Conservation (phyloP, 768 basidiomycete species). For the Collybia nuda region DNA sequence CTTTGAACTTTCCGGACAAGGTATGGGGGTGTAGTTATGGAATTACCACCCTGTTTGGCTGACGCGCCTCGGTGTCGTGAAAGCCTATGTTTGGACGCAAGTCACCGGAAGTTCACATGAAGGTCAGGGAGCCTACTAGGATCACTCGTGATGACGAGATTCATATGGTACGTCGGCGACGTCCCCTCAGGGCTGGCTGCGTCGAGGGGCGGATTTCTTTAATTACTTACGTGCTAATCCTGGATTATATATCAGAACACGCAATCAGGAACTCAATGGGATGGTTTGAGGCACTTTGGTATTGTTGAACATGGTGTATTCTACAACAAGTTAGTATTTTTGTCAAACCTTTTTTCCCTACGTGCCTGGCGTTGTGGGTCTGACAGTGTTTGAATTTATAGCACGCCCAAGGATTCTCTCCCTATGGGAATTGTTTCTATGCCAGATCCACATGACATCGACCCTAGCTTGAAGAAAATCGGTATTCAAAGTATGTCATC, state of each 20-base stretch:
- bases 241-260: slow-evolving; percentile 48
- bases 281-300: slow-evolving; percentile 62
- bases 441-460: slow-evolving; percentile 47
- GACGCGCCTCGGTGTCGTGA: background rate
- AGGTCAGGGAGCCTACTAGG: slow-evolving; percentile 18
- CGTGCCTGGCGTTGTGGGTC: background rate
- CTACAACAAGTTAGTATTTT: slow-evolving; percentile 56
- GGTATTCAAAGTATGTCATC: slow-evolving; percentile 66
- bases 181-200: background rate
- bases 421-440: slow-evolving; percentile 45
- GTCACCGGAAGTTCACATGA: slow-evolving; percentile 50
- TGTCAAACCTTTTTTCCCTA: background rate
- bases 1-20: slow-evolving; percentile 65
- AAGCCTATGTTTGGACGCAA: slow-evolving; percentile 60
- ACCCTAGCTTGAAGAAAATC: slow-evolving; percentile 45
- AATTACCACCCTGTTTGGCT: background rate
- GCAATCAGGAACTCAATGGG: slow-evolving; percentile 73
- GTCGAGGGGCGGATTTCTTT: background rate
- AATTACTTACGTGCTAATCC: background rate
- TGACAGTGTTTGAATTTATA: slow-evolving; percentile 15
- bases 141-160: slow-evolving; percentile 50
- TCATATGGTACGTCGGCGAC: slow-evolving; percentile 51
- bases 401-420: slow-evolving; percentile 42
- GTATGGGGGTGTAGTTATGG: slow-evolving; percentile 26
- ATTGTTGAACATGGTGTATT: slow-evolving; percentile 51